Conservation (phyloP, 306 rosid species). For the Castanea crenata region DNA sequence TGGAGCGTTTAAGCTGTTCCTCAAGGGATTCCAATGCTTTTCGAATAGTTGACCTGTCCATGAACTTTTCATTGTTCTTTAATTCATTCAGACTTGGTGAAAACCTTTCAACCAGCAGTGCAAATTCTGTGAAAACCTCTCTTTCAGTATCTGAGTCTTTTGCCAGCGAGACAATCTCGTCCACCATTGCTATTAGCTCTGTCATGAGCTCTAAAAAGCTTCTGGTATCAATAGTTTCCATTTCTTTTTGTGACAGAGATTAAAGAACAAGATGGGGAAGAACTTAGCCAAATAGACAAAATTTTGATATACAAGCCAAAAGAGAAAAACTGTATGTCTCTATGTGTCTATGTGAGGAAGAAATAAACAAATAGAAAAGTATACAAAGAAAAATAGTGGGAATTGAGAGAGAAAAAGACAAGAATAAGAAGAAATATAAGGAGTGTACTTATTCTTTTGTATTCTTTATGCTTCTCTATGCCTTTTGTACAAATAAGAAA, state of each 20-base stretch:
- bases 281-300: not conserved
- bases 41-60: slow-evolving; percentile 51
- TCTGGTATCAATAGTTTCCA: slow-evolving; percentile 35
- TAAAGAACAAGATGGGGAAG: not conserved
- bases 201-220: slow-evolving; percentile 39
- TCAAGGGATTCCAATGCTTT: slow-evolving; percentile 79
- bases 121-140: slow-evolving; percentile 45
- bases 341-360: not conserved
- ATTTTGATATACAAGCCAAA: not conserved
- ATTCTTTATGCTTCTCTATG: too few species aligned
- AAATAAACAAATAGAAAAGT: not conserved
- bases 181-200: slow-evolving; percentile 39
- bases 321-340: not conserved
- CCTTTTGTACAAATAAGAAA: not conserved
- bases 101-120: slow-evolving; percentile 50
- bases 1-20: slow-evolving; percentile 52
- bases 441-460: not conserved
- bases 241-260: not conserved
- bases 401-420: slow-evolving; percentile 2
- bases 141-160: slow-evolving; percentile 40
- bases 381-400: not conserved
- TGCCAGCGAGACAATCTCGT: slow-evolving; percentile 55
- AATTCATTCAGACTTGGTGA: slow-evolving; percentile 57
- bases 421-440: not conserved
- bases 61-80: slow-evolving; percentile 33